Evolutionary conservation across 306 rosid species (phyloP).

Genomic region (Vachellia pachyceras): DNA sequence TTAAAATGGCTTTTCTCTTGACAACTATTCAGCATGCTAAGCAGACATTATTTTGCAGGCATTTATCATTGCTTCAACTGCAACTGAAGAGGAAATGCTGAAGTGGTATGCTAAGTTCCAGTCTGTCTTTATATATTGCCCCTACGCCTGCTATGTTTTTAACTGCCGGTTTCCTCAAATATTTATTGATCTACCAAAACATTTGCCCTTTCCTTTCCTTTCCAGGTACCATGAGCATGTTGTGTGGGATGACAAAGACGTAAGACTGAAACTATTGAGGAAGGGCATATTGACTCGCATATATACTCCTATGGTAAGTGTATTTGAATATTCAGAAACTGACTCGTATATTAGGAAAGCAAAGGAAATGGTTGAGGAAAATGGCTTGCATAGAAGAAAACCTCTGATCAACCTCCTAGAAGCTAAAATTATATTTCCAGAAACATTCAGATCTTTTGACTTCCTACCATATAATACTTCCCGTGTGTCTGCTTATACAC

Average conservation of each 20-base stretch:
- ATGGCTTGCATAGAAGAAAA: background rate
- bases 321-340: slow-evolving; percentile 2
- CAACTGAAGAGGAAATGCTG: slow-evolving; percentile 80
- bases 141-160: slow-evolving; percentile 2
- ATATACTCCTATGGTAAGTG: slow-evolving; percentile 80
- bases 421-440: no score
- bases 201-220: background rate
- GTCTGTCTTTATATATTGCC: background rate
- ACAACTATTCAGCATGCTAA: slow-evolving; percentile 33
- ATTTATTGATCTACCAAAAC: no score
- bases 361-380: background rate
- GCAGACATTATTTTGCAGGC: slow-evolving; percentile 65
- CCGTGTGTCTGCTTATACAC: no score
- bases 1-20: slow-evolving; percentile 11
- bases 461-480: no score
- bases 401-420: no score
- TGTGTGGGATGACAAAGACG: slow-evolving; percentile 93
- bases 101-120: slow-evolving; percentile 63
- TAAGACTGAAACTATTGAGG: slow-evolving; percentile 76
- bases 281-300: slow-evolving; percentile 93
- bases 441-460: no score
- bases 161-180: background rate
- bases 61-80: slow-evolving; percentile 94
- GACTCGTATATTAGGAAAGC: background rate
- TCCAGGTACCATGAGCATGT: slow-evolving; percentile 85